phyloP scores from a whole-genome alignment of 2,329 filamentous ascomycete genomes.

The Domatiomyces catenatus region DNA sequence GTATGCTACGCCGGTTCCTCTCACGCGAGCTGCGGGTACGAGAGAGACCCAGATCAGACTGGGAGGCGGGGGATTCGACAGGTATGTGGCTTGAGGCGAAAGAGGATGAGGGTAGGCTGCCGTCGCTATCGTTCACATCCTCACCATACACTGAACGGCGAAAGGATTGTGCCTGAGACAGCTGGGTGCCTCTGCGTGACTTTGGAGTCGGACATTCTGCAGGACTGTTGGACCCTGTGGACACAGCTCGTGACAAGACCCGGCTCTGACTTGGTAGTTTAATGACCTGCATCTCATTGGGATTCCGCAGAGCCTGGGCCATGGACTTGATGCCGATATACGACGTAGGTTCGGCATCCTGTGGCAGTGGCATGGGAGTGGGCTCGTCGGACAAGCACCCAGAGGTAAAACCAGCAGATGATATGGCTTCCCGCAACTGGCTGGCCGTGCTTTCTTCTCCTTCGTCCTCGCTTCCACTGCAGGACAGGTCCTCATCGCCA shows the following conservation, averaged over 20 bases:
- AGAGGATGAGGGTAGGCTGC: slow-evolving; percentile 69
- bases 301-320: slow-evolving; percentile 40
- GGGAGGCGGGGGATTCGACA: slow-evolving; percentile 75
- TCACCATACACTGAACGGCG: slow-evolving; percentile 65
- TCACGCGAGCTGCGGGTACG: slow-evolving; percentile 66
- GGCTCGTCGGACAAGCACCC: slow-evolving; percentile 2
- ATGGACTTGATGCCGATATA: slow-evolving; percentile 29
- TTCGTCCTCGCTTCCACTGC: slow-evolving; percentile 31
- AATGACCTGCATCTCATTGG: slow-evolving; percentile 33
- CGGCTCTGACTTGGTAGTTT: slow-evolving; percentile 32
- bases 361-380: slow-evolving; percentile 10
- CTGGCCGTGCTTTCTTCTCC: slow-evolving; percentile 8
- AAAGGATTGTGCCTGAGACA: slow-evolving; percentile 41
- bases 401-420: neutral
- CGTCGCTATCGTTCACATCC: slow-evolving; percentile 77
- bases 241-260: slow-evolving; percentile 51
- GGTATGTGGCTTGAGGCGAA: slow-evolving; percentile 54
- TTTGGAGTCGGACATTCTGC: slow-evolving; percentile 80
- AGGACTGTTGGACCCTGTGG: slow-evolving; percentile 77
- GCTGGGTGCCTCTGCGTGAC: slow-evolving; percentile 52
- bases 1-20: slow-evolving; percentile 71
- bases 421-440: neutral
- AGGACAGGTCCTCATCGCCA: slow-evolving; percentile 57
- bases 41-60: slow-evolving; percentile 55
- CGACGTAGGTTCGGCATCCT: slow-evolving; percentile 6